Evolutionary conservation across 192 early-diverging fungal genomes (phyloP), one percentile per base, ranked within the genome.

Genomic region (Tieghemiomyces parasiticus): DNA sequence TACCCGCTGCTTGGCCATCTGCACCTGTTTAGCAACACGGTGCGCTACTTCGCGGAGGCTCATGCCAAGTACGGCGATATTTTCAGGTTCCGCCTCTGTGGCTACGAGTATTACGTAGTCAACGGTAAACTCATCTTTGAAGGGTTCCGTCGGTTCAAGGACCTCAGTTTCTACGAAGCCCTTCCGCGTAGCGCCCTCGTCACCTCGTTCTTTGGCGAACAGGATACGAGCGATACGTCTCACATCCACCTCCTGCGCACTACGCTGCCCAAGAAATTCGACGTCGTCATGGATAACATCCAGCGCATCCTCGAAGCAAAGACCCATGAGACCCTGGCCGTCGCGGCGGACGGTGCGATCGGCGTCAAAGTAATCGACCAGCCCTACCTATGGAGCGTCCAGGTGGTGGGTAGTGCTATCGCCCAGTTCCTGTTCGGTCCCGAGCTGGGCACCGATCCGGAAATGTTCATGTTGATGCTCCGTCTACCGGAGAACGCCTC

Each of bases 1-100:
- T 3, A 13, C 22, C 49, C 49, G 22, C 13, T 50, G 2, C n/a
- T 50, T 50, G 49, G 49, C 22, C 22, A 50, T 25, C 1, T 50
- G 24, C 49, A 50, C n/a, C 22, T 50, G 49, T 26, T 50, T 2
- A 1, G 26, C n/a, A 28, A 50, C 26, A 50, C 22, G 22, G 49
- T 50, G 1, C 10, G 12, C 49, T 10, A 26, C 22, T 50, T 50
- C 26, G 12, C 2, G 13, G 24, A 50, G 22, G 49, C 49, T 2
- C 49, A 50, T 25, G 49, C 49, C 24, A 22, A 28, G 24, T 26
- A 50, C 24, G 49, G 49, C 9, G 49, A 50, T 25, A 28, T 28
- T 10, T 50, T 50, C 26, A 19, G 49, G 49, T 50, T 50, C 26
- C 49, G 49, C 26, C 49, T 50, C 22, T 50, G 26, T 50, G 49